These are phyloP conservation scores for Flaveria robusta DNA, from an alignment of 129 eudicot species.

Conservation along the genomic window DNA sequence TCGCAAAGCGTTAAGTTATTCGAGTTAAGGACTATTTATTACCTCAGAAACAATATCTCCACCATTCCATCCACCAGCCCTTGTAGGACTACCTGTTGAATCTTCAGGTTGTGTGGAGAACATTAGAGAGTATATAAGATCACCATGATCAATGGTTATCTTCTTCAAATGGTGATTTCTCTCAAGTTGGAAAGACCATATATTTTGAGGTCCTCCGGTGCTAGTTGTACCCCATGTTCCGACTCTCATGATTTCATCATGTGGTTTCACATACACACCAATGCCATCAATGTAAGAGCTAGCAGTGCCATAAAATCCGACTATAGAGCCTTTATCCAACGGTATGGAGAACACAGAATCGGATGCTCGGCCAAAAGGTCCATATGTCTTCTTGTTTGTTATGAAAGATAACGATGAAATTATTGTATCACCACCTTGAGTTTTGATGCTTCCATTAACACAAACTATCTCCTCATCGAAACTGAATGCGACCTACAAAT, in stretches of 20 bases:
- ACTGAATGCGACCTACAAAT: background rate
- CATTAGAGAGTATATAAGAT: slow-evolving; percentile 15
- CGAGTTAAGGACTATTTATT: background rate
- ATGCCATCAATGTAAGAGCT: background rate
- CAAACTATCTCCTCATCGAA: background rate
- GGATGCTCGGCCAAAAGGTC: slow-evolving; percentile 16
- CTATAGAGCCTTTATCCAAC: background rate
- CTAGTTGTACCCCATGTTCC: slow-evolving; percentile 12
- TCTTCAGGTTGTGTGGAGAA: slow-evolving; percentile 7
- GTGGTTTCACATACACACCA: background rate
- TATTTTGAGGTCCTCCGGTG: background rate
- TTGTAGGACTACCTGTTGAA: background rate
- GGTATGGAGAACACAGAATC: background rate
- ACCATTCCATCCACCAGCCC: slow-evolving; percentile 16
- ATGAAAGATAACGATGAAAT: background rate
- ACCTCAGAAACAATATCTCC: slow-evolving; percentile 6
- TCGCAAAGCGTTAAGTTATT: background rate
- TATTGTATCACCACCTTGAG: background rate
- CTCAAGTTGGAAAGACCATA: slow-evolving; percentile 2
- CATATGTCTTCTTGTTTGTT: slow-evolving; percentile 2
- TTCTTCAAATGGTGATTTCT: background rate
- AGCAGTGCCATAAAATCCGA: slow-evolving; percentile 15
- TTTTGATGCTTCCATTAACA: background rate
- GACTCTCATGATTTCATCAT: background rate
- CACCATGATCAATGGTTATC: slow-evolving; percentile 3